Conservation (phyloP, 441 rosid species). For the Cnidoscolus chayamansa region DNA sequence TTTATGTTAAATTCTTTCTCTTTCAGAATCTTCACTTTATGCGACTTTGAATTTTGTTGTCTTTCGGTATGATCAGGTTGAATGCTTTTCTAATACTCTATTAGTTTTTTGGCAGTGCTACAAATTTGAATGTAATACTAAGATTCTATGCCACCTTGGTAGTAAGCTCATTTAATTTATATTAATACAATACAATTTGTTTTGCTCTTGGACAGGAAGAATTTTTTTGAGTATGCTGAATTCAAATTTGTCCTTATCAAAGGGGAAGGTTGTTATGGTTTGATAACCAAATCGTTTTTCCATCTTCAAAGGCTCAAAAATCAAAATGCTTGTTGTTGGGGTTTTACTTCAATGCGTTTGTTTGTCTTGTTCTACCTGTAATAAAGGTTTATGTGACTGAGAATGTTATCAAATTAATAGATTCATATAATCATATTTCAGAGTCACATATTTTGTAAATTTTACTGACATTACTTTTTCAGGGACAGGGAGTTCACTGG, state of each 20-base stretch:
- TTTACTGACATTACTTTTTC: constrained; percentile 1
- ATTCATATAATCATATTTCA: not conserved
- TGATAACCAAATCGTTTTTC: not conserved
- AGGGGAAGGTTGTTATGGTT: not conserved
- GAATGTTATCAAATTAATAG: not conserved
- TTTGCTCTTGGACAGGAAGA: not conserved
- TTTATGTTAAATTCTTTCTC: not conserved
- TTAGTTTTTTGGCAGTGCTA: not conserved
- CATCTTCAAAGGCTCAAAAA: not conserved
- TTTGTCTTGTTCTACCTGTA: not conserved
- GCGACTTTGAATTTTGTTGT: not conserved
- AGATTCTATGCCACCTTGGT: not conserved
- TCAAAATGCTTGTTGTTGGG: not conserved
- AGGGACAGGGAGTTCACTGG: constrained; percentile 24
- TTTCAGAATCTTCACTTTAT: not conserved
- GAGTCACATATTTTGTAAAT: not conserved
- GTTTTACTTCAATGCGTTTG: not conserved
- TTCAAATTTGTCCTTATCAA: not conserved
- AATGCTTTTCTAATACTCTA: not conserved
- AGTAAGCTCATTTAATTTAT: not conserved
- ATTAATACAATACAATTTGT: not conserved
- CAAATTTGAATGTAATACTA: not conserved
- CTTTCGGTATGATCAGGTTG: not conserved
- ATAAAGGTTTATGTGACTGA: not conserved
- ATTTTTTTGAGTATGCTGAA: not conserved